Base-by-base conservation (phyloP, 2,329 filamentous ascomycete genomes). In the Monosporascus sp. region DNA sequence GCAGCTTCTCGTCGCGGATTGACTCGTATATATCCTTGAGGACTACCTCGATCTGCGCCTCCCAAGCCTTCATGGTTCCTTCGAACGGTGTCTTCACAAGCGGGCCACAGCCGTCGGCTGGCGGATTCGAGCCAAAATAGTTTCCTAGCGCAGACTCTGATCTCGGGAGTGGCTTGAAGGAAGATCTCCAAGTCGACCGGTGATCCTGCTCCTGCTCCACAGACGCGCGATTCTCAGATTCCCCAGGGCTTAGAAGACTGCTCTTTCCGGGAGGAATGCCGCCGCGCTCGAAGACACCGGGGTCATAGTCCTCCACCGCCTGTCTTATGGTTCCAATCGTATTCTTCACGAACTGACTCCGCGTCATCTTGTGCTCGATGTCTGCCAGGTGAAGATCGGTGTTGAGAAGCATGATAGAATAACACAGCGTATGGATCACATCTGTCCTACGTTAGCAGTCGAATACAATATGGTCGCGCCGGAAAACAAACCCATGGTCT, bases 341-440 rank as follows among this genome's bases (percentile, higher is more conserved):
- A 67, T 99, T 99, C 72, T 95, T 96, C 67, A 99, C 83, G 65
- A 97, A 99, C 65, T 97, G 93, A 58, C 81, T 87, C 52, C 89
- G 85, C 1, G 93, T 97, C 94, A 99, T 99, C 75, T 96, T 96
- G 63, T 89, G 85, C 57, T 96, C 91, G 62, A 97, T 96, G 66
- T 97, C 92, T 54, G 93, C 94, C 65, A 97, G 72, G 65, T 99
- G 93, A 52, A 99, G 77, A 74, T 99, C 94, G 37, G 94, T 99
- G 65, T 99, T 99, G 58, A 99, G 80, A 11, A 99, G 79, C 66
- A 99, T 86, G 59, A 99, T 85, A 1, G 94, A 97, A 71, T 97
- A 99, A 72, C 91, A 95, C 58, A 97, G 95, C 24, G 92, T 97
- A 69, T 99, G 93, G 19, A 99, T 92, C 48, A 97, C 88, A 74